These are phyloP conservation scores for Clavaria fumosa DNA, from an alignment of 768 basidiomycete genomes.

Conservation along the genomic window DNA sequence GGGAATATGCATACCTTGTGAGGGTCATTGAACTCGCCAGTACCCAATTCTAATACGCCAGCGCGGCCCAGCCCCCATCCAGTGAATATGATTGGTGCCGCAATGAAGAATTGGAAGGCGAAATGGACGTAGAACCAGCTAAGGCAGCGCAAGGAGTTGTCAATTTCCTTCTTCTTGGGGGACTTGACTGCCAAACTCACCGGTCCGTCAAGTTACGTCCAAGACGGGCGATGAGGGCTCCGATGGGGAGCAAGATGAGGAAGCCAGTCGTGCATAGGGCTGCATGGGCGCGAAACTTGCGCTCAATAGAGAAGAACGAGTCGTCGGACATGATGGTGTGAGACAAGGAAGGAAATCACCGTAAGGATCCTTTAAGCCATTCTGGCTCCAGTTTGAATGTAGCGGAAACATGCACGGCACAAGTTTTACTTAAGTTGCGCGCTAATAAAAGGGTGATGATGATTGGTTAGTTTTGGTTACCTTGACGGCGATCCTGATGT, in stretches of 20 bases:
- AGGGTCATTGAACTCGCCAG: slow-evolving; percentile 25
- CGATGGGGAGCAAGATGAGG: slow-evolving; percentile 40
- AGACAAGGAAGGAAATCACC: no score
- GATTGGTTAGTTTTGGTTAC: no score
- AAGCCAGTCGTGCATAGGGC: slow-evolving; percentile 37
- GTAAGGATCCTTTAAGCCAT: no score
- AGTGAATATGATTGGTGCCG: slow-evolving; percentile 37
- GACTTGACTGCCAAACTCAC: slow-evolving; percentile 17
- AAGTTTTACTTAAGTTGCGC: no score
- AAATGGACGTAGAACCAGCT: slow-evolving; percentile 40
- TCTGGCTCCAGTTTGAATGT: no score
- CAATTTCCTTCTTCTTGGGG: background rate
- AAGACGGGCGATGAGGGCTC: slow-evolving; percentile 40
- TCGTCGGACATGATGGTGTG: no score
- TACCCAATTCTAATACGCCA: slow-evolving; percentile 17
- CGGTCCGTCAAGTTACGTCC: slow-evolving; percentile 32
- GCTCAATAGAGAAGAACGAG: slow-evolving; percentile 21
- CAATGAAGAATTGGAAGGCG: slow-evolving; percentile 32
- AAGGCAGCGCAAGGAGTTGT: background rate
- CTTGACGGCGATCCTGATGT: no score
- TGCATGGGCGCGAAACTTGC: slow-evolving; percentile 30
- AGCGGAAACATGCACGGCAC: no score
- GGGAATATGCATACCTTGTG: slow-evolving; percentile 15
- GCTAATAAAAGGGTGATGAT: no score
- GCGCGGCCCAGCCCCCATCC: slow-evolving; percentile 32